Base-by-base conservation (phyloP, 805 yeast species). In the Wilhelminamyces savonicus region DNA sequence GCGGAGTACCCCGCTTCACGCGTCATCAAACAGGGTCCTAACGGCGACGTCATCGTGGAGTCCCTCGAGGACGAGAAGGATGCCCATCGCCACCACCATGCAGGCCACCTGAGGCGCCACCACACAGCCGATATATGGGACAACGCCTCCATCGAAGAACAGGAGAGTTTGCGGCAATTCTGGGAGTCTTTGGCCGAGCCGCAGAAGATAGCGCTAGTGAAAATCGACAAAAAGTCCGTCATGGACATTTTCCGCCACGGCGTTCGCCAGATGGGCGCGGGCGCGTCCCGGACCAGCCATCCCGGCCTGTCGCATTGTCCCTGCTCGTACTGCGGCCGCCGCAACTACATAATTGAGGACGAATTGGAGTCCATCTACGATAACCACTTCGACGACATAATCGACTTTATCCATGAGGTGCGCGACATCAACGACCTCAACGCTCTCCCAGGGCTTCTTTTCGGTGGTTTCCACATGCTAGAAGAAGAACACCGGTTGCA, bases 41-140 rank as follows among this genome's bases (percentile, higher is more conserved):
- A 82, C 49, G 94, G 94, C 6, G 84, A 81, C 41, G 82, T 83
- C 4, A 71, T 82, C 28, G 86, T 84, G 15, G 81, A 82, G 43
- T 67, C 73, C 29, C 47, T 75, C 29, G 67, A 62, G 12, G 60
- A 57, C 24, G 51, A 48, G n/a, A 43, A 48, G 13, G 16, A 29
- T 24, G 24, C 23, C 23, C 21, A 34, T 13, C 32, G 32, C 19
- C 19, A 29, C 23, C 27, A 33, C 28, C 28, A 25, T 21, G 26
- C 17, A 14, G 24, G 16, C 25, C 26, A 20, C 25, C 37, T n/a
- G 16, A 31, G 18, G 27, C 25, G 21, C 24, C 13, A 36, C 21
- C 36, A 24, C 23, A 33, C 8, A 34, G 29, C 37, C n/a, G 50
- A 49, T 27, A 64, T 69, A 29, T 69, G 75, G 76, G 69, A 69